Evolutionary conservation across 345 rosid species (phyloP).

Genomic region (Cardamine occulta): DNA sequence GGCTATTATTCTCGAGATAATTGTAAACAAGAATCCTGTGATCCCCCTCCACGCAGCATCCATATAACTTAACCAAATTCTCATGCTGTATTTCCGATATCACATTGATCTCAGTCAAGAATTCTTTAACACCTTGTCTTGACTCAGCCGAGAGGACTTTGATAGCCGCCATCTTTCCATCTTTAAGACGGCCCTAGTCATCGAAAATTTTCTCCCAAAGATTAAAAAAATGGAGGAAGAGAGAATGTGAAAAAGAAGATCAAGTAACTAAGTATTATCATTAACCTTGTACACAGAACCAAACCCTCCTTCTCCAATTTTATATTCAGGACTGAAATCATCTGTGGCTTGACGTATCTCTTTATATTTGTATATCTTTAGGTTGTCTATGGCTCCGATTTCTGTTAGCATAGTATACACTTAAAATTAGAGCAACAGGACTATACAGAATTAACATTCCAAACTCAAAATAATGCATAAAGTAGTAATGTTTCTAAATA

Average conservation of each 20-base stretch:
- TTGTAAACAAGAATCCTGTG: conserved; percentile 91
- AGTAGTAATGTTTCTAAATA: background rate
- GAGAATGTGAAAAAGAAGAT: background rate
- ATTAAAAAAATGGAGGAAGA: conserved; percentile 16
- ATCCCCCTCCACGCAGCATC: conserved; percentile 82
- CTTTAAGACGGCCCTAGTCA: conserved; percentile 82
- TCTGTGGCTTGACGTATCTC: conserved; percentile 72
- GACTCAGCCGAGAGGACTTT: conserved; percentile 94
- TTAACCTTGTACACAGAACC: conserved; percentile 90
- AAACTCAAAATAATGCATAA: background rate
- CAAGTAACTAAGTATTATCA: conserved; percentile 16
- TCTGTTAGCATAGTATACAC: conserved; percentile 45
- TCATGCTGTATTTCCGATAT: conserved; percentile 84
- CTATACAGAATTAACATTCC: background rate
- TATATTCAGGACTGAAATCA: conserved; percentile 62
- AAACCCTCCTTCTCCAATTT: conserved; percentile 98
- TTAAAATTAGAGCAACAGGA: conserved; percentile 18
- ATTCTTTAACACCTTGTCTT: conserved; percentile 83
- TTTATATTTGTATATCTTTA: conserved; percentile 62
- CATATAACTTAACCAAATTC: conserved; percentile 83
- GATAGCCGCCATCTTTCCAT: conserved; percentile 79
- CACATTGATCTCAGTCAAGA: conserved; percentile 80
- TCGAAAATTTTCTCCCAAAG: conserved; percentile 14
- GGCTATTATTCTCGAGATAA: conserved; percentile 88
- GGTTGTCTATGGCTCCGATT: conserved; percentile 53